Conservation (phyloP, 176 grass and related monocot species). For the Thinopyrum elongatum region DNA sequence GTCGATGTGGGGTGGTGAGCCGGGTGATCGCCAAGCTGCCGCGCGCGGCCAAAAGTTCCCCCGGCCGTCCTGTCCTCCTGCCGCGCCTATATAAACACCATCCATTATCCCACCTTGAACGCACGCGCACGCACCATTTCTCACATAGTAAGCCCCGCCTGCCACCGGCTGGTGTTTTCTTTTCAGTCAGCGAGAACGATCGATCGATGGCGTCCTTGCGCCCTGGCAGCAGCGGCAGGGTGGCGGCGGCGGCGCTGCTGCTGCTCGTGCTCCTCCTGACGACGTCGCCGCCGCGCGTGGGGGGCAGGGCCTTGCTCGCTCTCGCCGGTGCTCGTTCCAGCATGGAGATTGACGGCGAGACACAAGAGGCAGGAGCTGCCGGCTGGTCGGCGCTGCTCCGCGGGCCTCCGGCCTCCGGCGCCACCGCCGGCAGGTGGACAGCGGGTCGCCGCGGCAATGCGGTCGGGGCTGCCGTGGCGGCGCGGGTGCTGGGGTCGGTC, state of each 20-base stretch:
- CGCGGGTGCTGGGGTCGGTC: slow-evolving; percentile 62
- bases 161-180: neutral
- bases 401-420: neutral
- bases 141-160: neutral
- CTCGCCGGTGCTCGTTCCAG: neutral
- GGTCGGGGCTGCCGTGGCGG: neutral
- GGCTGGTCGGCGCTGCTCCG: neutral
- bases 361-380: neutral
- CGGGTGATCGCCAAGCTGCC: no score
- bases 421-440: neutral
- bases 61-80: no score
- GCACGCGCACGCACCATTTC: neutral
- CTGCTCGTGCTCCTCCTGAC: neutral
- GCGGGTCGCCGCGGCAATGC: slow-evolving; percentile 12
- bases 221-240: neutral
- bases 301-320: neutral
- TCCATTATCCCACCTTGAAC: no score
- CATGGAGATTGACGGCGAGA: neutral
- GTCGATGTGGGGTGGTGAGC: no score
- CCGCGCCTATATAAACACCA: no score
- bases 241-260: neutral
- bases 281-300: neutral
- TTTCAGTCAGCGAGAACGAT: no score
- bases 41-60: no score
- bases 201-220: neutral